A percentile compares a stretch with the other conserved stretches of the same genome.
These are phyloP conservation scores for Ascochyta viciae-villosae DNA, from an alignment of 2,329 filamentous ascomycete genomes.

Conservation along the genomic window DNA sequence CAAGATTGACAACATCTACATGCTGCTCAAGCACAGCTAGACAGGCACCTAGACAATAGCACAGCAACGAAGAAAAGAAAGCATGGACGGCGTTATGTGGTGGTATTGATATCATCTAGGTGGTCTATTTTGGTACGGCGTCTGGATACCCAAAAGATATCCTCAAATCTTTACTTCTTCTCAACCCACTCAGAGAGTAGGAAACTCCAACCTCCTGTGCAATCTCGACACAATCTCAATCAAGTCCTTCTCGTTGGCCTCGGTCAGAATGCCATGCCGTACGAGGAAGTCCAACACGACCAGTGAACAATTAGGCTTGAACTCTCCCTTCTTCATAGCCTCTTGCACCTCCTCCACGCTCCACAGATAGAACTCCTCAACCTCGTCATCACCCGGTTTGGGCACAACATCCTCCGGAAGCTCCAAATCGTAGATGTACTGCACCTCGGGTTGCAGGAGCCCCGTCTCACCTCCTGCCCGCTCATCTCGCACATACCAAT, in stretches of 20 bases:
- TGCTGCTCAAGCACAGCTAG: slow-evolving; percentile 85
- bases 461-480: slow-evolving; percentile 80
- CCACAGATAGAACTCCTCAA: slow-evolving; percentile 82
- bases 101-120: slow-evolving; percentile 38
- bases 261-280: slow-evolving; percentile 79
- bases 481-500: slow-evolving; percentile 80
- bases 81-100: slow-evolving; percentile 45
- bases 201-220: slow-evolving; percentile 83
- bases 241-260: slow-evolving; percentile 79
- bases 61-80: slow-evolving; percentile 19
- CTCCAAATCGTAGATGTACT: slow-evolving; percentile 91
- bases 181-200: slow-evolving; percentile 45
- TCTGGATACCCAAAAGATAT: slow-evolving; percentile 41
- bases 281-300: slow-evolving; percentile 90
- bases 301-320: slow-evolving; percentile 91
- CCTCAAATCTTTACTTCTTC: slow-evolving; percentile 17
- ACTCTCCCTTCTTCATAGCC: slow-evolving; percentile 74
- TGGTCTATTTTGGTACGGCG: slow-evolving; percentile 35
- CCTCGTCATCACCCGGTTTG: slow-evolving; percentile 85
- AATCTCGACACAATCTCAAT: slow-evolving; percentile 76
- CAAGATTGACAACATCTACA: slow-evolving; percentile 91
- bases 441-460: slow-evolving; percentile 86
- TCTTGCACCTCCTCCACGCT: slow-evolving; percentile 76
- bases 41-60: background rate
- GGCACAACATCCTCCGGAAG: slow-evolving; percentile 72